These are phyloP conservation scores for Ganoderma lucidum DNA, from an alignment of 1,284 basidiomycete genomes.

Conservation along the genomic window DNA sequence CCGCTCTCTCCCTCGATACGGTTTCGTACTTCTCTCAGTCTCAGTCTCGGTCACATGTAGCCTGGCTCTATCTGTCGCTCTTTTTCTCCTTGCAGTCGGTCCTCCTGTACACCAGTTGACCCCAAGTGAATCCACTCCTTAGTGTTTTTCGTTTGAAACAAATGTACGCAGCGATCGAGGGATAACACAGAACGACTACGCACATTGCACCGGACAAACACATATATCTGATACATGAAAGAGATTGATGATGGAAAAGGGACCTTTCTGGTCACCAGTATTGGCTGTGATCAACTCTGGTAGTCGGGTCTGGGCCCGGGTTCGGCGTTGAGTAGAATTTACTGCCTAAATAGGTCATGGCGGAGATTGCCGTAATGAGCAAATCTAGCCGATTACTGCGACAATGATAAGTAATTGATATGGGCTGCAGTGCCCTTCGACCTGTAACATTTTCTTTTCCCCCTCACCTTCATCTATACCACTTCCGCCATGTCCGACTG, in stretches of 20 bases:
- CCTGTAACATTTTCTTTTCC: background rate
- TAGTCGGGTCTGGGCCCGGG: background rate
- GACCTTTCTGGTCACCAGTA: background rate
- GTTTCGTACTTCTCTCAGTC: background rate
- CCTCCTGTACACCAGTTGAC: background rate
- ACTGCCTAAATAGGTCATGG: background rate
- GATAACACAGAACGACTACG: background rate
- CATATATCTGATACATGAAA: too few species aligned
- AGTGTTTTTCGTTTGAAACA: background rate
- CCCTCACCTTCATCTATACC: background rate
- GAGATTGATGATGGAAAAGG: too few species aligned
- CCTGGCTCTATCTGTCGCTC: background rate
- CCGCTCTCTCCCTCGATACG: background rate
- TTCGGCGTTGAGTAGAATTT: background rate
- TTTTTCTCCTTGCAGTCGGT: background rate
- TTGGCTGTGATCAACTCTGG: background rate
- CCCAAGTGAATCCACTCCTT: background rate
- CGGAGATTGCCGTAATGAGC: conserved; percentile 1
- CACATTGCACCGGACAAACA: too few species aligned
- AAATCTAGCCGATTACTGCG: conserved; percentile 5
- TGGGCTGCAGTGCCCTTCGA: background rate
- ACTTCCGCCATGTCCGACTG: conserved; percentile 31
- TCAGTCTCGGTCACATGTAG: background rate
- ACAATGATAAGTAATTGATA: background rate
- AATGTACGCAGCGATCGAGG: background rate